Base-by-base conservation (phyloP, 2,329 filamentous ascomycete species). In the Onygenales sp. region DNA sequence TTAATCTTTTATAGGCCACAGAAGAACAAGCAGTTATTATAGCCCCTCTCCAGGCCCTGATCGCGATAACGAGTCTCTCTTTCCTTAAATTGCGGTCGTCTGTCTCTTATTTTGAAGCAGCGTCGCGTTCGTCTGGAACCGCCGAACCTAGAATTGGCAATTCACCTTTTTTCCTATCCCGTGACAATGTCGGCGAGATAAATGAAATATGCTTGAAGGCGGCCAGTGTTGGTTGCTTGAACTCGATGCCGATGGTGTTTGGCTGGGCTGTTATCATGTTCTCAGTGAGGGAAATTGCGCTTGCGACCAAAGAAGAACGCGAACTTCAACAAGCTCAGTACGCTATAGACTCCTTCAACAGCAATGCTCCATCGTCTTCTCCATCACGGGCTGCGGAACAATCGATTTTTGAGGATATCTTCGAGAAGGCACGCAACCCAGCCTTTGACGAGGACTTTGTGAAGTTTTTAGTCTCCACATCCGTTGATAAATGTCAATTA, bases 181-280 rank as follows among this genome's bases (percentile, higher is more conserved):
- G 83, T 2, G 78, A 82, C 6, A 81, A 86, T 17, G 75, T 95
- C n/a, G 78, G 81, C 48, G 79, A 84, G 52, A 79, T 95, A 11
- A 89, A 92, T 60, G 79, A 80, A 51, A 79, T 85, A n/a, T 76
- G 95, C 36, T 70, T 85, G 27, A 73, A 76, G 53, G 81, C 83
- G 7, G 78, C 82, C 10, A 76, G 76, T 32, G 65, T 71, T 17
- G 78, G 78, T 13, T 75, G 81, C n/a, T 73, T 76, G 39, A 81
- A 81, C 38, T 86, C 87, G 17, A 83, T 81, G 53, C 88, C 89
- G 1, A 82, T 87, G 14, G 79, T 89, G 17, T 87, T 94, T 59
- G 82, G 87, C 2, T 97, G 91, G 91, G 83, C 85, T 3, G 75
- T 92, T 47, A 80, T 95, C 31, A 75, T 91, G 8, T 81, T 86